Evolutionary conservation across 2,329 filamentous ascomycete genomes (phyloP).

Genomic region (Xylariaceae sp.): DNA sequence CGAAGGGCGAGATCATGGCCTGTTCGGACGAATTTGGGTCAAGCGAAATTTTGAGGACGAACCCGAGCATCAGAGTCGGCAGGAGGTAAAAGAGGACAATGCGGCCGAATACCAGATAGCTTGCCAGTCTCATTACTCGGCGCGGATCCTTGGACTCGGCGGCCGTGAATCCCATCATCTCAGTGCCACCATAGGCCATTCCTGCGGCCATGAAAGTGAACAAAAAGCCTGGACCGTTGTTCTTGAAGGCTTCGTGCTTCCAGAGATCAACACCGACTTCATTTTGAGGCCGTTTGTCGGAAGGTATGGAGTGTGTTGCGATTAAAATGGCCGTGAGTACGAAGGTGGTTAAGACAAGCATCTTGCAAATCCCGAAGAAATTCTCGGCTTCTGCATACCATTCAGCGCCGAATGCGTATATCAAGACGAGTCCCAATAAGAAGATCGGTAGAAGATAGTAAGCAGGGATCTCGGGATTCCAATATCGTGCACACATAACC

Average conservation of each 20-base stretch:
- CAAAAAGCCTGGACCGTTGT: conserved; percentile 38
- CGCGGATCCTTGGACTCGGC: conserved; percentile 36
- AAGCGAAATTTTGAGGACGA: conserved; percentile 27
- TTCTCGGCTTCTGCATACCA: conserved; percentile 48
- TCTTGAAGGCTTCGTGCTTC: conserved; percentile 40
- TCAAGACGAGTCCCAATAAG: conserved; percentile 33
- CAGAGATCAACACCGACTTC: conserved; percentile 45
- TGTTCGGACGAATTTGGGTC: background rate
- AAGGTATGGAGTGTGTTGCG: conserved; percentile 43
- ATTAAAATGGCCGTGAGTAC: conserved; percentile 53
- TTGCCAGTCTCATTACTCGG: conserved; percentile 33
- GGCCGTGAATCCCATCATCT: conserved; percentile 40
- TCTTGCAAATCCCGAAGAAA: conserved; percentile 46
- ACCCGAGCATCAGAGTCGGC: conserved; percentile 29
- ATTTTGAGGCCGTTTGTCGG: conserved; percentile 37
- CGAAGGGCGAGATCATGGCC: conserved; percentile 8
- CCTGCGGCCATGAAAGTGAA: conserved; percentile 40
- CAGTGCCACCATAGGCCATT: conserved; percentile 41
- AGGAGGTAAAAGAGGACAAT: conserved; percentile 36
- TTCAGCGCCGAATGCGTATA: conserved; percentile 42
- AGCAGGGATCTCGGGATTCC: conserved; percentile 20
- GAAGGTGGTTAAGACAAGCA: conserved; percentile 49
- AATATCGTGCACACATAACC: conserved; percentile 26
- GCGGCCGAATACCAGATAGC: conserved; percentile 35
- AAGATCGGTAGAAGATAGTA: conserved; percentile 33